phyloP scores from a whole-genome alignment of 2,329 filamentous ascomycete genomes.

The Zelopaecilomyces penicillatus region DNA sequence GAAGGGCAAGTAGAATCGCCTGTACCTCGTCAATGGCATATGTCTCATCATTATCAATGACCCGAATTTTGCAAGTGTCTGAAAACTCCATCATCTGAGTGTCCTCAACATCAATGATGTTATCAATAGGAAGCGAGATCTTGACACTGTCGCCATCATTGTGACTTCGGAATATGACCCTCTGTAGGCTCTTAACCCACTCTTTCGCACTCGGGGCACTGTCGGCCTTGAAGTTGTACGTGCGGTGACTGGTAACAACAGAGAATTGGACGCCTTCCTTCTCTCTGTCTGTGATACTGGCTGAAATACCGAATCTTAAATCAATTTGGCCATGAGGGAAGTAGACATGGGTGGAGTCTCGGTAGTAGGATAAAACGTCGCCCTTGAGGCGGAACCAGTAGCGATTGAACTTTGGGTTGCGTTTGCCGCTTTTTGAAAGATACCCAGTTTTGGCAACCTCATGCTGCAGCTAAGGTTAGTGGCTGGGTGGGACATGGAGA shows the following conservation, averaged over 20 bases:
- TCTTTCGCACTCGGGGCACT: constrained; percentile 82
- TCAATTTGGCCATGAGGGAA: constrained; percentile 90
- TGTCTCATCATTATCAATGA: constrained; percentile 88
- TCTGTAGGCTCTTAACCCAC: constrained; percentile 90
- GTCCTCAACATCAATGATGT: constrained; percentile 87
- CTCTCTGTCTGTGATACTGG: constrained; percentile 66
- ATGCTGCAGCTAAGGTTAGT: constrained; percentile 39
- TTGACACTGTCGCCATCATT: constrained; percentile 97
- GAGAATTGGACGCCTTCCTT: constrained; percentile 71
- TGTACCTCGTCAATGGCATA: constrained; percentile 85
- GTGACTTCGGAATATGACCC: constrained; percentile 90
- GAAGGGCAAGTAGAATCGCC: constrained; percentile 88
- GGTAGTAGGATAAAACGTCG: constrained; percentile 85
- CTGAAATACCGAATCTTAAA: constrained; percentile 82
- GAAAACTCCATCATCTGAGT: constrained; percentile 85
- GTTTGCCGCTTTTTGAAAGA: constrained; percentile 77
- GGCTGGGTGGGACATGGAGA: neutral
- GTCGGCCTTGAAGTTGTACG: constrained; percentile 83
- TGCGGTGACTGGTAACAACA: constrained; percentile 73
- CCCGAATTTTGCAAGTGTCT: constrained; percentile 86
- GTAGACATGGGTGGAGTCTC: constrained; percentile 75
- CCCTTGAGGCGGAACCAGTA: constrained; percentile 94
- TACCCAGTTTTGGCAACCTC: constrained; percentile 78
- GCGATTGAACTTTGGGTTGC: constrained; percentile 77
- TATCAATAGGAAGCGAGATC: constrained; percentile 80